Evolutionary conservation across 2,329 filamentous ascomycete species (phyloP).

Genomic region (Fusarium phyllophilum): DNA sequence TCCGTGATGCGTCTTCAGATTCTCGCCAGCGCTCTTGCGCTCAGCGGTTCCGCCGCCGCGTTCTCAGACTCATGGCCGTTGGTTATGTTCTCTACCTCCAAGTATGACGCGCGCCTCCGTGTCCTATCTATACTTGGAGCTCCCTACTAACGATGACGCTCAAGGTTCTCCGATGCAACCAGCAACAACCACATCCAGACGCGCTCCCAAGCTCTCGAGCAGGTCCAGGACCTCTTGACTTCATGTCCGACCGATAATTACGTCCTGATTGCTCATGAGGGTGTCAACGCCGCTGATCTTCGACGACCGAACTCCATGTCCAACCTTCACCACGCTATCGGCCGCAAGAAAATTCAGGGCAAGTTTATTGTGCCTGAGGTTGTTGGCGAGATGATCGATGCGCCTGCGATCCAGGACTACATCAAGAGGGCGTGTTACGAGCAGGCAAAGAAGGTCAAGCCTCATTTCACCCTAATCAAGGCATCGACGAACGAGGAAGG

Average conservation of each 20-base stretch:
- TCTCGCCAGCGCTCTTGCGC: conserved; percentile 61
- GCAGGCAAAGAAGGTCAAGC: conserved; percentile 49
- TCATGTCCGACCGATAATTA: conserved; percentile 80
- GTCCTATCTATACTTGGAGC: conserved; percentile 29
- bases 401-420: conserved; percentile 54
- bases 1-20: conserved; percentile 65
- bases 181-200: conserved; percentile 60
- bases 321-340: conserved; percentile 59
- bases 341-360: conserved; percentile 49
- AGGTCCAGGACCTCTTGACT: conserved; percentile 64
- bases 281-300: conserved; percentile 77
- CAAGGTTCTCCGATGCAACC: conserved; percentile 49
- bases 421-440: conserved; percentile 59
- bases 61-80: conserved; percentile 92
- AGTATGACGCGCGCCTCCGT: conserved; percentile 64
- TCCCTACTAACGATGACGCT: conserved; percentile 32
- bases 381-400: conserved; percentile 58
- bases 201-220: conserved; percentile 54
- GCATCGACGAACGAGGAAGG: conserved; percentile 57
- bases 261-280: conserved; percentile 80
- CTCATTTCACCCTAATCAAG: conserved; percentile 55
- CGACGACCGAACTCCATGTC: conserved; percentile 61
- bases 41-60: conserved; percentile 71
- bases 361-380: conserved; percentile 67
- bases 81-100: conserved; percentile 83